These are phyloP conservation scores for Cryptococcus wingfieldii DNA, from an alignment of 1,284 basidiomycete genomes.

Conservation along the genomic window DNA sequence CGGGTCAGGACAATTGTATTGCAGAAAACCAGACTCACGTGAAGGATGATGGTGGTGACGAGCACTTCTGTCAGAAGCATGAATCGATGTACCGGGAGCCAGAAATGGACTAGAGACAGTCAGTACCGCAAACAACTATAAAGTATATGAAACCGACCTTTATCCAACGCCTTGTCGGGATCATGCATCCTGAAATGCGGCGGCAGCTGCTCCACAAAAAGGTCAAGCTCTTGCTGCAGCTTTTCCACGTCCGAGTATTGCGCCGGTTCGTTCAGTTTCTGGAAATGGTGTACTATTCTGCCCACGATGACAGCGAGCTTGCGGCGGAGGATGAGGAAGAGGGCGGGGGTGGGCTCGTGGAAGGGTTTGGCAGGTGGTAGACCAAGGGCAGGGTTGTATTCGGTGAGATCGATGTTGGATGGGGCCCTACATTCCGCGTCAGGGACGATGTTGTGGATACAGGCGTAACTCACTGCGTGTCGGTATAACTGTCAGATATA, in stretches of 20 bases:
- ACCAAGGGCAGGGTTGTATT: constrained; percentile 45
- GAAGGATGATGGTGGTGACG: constrained; percentile 47
- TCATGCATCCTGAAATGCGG: constrained; percentile 57
- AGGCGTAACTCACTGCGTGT: constrained; percentile 28
- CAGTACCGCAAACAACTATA: background rate
- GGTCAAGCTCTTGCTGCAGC: constrained; percentile 79
- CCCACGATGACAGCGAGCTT: constrained; percentile 80
- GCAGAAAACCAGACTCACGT: constrained; percentile 25
- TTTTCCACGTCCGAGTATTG: constrained; percentile 80
- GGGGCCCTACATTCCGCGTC: constrained; percentile 60
- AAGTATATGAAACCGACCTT: constrained; percentile 32
- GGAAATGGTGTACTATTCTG: constrained; percentile 90
- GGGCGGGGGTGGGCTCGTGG: constrained; percentile 68
- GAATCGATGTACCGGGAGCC: constrained; percentile 45
- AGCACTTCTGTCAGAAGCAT: constrained; percentile 45
- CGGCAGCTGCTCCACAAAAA: constrained; percentile 70
- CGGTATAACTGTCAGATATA: constrained; percentile 49
- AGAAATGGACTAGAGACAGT: constrained; percentile 26
- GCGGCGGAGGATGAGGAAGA: constrained; percentile 83
- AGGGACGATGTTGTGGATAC: background rate
- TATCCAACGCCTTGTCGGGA: constrained; percentile 74
- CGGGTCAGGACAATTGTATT: background rate
- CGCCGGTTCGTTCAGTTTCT: constrained; percentile 74
- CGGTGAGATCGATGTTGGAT: constrained; percentile 73
- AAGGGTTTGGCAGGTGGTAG: constrained; percentile 46